Conservation (phyloP, 176 grass and related monocot species). For the Chloris gayana region DNA sequence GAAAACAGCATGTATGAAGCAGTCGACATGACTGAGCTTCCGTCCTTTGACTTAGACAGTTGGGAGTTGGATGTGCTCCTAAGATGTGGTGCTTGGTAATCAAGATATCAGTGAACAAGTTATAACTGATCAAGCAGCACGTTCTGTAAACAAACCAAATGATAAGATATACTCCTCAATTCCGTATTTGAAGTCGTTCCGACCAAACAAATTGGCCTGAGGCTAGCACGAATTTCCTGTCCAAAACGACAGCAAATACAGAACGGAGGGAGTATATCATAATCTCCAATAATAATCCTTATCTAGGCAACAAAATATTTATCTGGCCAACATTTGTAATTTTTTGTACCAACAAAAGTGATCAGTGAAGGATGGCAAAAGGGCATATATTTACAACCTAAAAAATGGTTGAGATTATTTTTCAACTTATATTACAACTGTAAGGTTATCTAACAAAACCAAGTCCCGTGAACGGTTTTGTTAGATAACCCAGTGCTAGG, state of each 20-base stretch:
- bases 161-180: too few relatives aligned
- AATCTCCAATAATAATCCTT: too few relatives aligned
- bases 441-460: background rate
- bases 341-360: background rate
- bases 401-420: background rate
- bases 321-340: background rate
- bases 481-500: too few relatives aligned
- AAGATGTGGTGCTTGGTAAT: background rate
- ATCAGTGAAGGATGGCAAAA: background rate
- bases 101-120: background rate
- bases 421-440: background rate
- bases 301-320: background rate
- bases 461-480: too few relatives aligned
- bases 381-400: too few relatives aligned
- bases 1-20: background rate
- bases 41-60: slow-evolving; percentile 2
- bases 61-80: slow-evolving; percentile 14
- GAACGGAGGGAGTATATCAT: too few relatives aligned
- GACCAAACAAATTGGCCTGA: too few relatives aligned
- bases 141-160: background rate
- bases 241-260: too few relatives aligned
- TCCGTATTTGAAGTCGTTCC: too few relatives aligned
- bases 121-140: background rate
- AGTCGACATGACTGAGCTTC: background rate
- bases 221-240: too few relatives aligned